phyloP scores from a whole-genome alignment of 2,329 filamentous ascomycete genomes.

The Teratosphaeria viscida region DNA sequence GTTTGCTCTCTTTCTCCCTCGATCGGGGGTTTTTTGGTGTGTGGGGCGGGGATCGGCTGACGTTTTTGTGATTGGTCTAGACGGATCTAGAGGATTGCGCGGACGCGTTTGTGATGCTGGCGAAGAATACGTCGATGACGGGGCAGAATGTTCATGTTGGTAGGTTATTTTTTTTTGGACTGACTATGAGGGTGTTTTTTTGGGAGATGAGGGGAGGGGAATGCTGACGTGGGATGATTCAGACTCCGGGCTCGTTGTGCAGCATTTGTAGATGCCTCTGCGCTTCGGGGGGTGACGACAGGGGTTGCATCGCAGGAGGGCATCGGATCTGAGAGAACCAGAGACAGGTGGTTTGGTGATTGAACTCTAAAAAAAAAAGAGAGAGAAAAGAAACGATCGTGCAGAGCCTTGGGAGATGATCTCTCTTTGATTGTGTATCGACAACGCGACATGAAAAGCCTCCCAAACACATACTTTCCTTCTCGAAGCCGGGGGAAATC shows the following conservation, averaged over 20 bases:
- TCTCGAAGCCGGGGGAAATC: neutral
- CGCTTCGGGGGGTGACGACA: no score
- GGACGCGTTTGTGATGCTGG: slow-evolving; percentile 44
- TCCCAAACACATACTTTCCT: neutral
- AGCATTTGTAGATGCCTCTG: neutral
- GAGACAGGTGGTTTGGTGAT: no score
- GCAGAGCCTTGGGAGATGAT: neutral
- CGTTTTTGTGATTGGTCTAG: slow-evolving; percentile 11
- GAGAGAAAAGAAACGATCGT: no score
- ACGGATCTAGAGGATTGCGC: slow-evolving; percentile 45
- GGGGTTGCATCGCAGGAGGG: no score
- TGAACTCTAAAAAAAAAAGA: neutral
- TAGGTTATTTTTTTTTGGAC: slow-evolving; percentile 10
- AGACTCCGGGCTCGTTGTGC: neutral
- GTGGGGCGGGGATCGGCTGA: no score
- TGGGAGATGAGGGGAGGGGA: neutral
- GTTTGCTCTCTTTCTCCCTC: no score
- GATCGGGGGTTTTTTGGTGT: no score
- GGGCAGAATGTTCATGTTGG: slow-evolving; percentile 37
- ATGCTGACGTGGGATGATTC: neutral
- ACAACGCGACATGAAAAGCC: neutral
- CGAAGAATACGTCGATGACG: slow-evolving; percentile 43
- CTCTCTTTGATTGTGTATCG: neutral
- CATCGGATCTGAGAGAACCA: no score
- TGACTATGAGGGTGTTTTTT: no score